A percentile compares a stretch with the other conserved stretches of the same genome.
Evolutionary conservation across 2,329 filamentous ascomycete species (phyloP).

Genomic region (Pseudogymnoascus sp.): DNA sequence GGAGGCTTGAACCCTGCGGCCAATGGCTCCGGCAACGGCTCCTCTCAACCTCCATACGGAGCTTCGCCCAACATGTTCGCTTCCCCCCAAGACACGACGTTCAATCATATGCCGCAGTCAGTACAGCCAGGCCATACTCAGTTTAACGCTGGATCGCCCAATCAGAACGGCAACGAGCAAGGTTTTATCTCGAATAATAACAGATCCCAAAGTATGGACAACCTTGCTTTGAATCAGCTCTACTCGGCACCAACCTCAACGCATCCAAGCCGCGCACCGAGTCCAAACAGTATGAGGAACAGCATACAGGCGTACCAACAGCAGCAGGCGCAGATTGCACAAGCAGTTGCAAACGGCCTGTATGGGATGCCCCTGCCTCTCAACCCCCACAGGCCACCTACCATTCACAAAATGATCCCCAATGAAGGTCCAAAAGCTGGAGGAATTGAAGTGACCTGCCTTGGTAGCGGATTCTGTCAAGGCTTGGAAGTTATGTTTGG

Average conservation of each 20-base stretch:
- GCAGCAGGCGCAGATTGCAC: conserved; percentile 37
- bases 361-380: conserved; percentile 44
- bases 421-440: conserved; percentile 73
- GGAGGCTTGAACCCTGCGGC: conserved; percentile 18
- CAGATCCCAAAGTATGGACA: conserved; percentile 58
- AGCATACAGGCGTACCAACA: conserved; percentile 38
- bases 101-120: conserved; percentile 17
- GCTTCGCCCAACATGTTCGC: conserved; percentile 46
- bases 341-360: conserved; percentile 41
- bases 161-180: conserved; percentile 58
- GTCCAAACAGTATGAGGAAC: conserved; percentile 51
- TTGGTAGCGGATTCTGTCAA: conserved; percentile 74
- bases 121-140: conserved; percentile 28
- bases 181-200: conserved; percentile 46
- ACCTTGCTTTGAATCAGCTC: conserved; percentile 53
- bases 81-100: conserved; percentile 29
- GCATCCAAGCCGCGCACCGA: conserved; percentile 70
- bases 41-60: conserved; percentile 42
- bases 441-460: conserved; percentile 78
- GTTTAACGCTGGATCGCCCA: conserved; percentile 55
- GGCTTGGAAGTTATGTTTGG: conserved; percentile 82
- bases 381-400: conserved; percentile 47
- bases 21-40: conserved; percentile 30
- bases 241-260: conserved; percentile 66
- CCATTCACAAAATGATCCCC: conserved; percentile 77